A percentile compares a stretch with the other conserved stretches of the same genome.
phyloP scores from a whole-genome alignment of 192 early-diverging fungal species.

The Backusella circina region DNA sequence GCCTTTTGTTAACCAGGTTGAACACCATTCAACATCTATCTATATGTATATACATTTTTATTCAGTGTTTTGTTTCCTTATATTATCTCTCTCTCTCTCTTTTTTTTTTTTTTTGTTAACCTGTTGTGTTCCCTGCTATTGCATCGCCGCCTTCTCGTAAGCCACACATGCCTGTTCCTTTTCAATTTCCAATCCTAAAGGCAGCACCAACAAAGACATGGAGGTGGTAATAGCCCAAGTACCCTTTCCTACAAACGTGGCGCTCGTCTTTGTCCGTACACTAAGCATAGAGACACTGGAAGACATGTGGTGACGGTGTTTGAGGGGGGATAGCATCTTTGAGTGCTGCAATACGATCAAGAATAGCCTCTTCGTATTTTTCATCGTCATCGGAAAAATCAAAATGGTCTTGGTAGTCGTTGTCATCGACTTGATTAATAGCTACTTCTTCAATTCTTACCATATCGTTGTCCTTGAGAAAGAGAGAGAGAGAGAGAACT shows the following conservation, averaged over 20 bases:
- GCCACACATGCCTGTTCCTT: conserved; percentile 82
- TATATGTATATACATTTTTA: too few species aligned
- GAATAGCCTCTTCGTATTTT: conserved; percentile 62
- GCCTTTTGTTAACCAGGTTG: too few species aligned
- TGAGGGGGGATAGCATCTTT: conserved; percentile 83
- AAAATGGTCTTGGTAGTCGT: too few species aligned
- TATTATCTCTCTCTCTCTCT: too few species aligned
- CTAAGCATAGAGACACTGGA: conserved; percentile 52
- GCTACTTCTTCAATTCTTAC: conserved; percentile 50
- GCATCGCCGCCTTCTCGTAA: conserved; percentile 67
- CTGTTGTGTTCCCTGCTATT: conserved; percentile 43
- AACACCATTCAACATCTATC: too few species aligned
- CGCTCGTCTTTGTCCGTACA: too few species aligned
- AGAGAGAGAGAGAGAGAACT: too few species aligned
- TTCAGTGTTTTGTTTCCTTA: too few species aligned
- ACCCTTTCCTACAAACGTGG: conserved; percentile 75
- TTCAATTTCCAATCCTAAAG: conserved; percentile 84
- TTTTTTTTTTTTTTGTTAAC: conserved; percentile 4
- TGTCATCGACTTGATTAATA: conserved; percentile 33
- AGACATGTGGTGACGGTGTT: too few species aligned
- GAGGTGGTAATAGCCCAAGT: conserved; percentile 88
- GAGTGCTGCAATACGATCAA: conserved; percentile 79
- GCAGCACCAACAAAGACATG: conserved; percentile 76
- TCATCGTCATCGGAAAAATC: conserved; percentile 59
- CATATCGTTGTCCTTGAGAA: conserved; percentile 12